A percentile compares a stretch with the other conserved stretches of the same genome.
These are phyloP conservation scores for Geranium brycei DNA, from an alignment of 345 rosid genomes.

Conservation along the genomic window DNA sequence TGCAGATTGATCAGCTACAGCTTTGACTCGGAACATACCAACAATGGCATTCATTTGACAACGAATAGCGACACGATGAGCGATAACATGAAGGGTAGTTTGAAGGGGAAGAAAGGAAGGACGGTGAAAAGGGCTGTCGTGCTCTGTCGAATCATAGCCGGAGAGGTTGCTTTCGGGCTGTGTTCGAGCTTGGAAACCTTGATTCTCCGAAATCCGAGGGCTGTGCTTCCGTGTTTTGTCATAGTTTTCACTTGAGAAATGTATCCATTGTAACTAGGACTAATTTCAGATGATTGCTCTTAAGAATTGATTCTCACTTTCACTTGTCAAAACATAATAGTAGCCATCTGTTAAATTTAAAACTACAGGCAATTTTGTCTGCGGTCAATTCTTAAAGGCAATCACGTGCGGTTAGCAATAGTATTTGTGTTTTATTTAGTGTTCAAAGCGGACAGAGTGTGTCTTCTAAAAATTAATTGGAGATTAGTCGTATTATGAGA, in stretches of 20 bases:
- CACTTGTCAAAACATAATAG: too few relatives aligned
- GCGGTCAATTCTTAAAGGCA: too few relatives aligned
- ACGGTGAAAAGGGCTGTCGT: slow-evolving; percentile 31
- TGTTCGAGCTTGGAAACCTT: slow-evolving; percentile 9
- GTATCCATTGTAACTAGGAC: background rate
- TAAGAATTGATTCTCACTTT: too few relatives aligned
- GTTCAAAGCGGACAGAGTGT: too few relatives aligned
- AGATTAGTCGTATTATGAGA: too few relatives aligned
- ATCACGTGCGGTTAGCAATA: too few relatives aligned
- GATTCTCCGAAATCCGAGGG: slow-evolving; percentile 23
- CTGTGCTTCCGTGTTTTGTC: slow-evolving; percentile 39
- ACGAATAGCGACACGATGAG: slow-evolving; percentile 21
- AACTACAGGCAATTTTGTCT: too few relatives aligned
- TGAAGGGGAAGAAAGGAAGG: slow-evolving; percentile 13
- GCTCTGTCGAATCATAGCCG: slow-evolving; percentile 32
- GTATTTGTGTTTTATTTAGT: too few relatives aligned
- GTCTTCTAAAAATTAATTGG: too few relatives aligned
- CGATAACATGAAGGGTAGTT: slow-evolving; percentile 12
- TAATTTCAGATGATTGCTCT: too few relatives aligned
- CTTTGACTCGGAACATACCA: slow-evolving; percentile 18
- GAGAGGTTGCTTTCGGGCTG: background rate
- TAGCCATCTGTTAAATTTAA: too few relatives aligned
- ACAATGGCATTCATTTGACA: slow-evolving; percentile 21
- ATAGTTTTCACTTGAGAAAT: slow-evolving; percentile 22
- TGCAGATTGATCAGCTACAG: slow-evolving; percentile 22